Base-by-base conservation (phyloP, 1,284 basidiomycete genomes). In the Agroathelia rolfsii region DNA sequence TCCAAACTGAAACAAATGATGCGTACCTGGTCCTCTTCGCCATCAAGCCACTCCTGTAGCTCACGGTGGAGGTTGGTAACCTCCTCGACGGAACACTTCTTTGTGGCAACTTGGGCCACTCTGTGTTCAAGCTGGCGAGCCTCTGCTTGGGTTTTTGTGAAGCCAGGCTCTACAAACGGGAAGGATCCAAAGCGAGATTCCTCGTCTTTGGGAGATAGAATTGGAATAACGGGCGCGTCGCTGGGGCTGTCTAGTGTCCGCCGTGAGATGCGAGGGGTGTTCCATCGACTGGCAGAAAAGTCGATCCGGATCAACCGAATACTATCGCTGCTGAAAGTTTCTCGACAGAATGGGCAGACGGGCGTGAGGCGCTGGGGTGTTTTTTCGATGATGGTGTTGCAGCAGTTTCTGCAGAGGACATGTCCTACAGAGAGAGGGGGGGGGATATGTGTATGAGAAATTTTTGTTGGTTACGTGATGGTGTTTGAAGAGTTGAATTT, bases 21-120 rank as follows among this genome's bases (percentile, higher is more conserved):
- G 49, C 61, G 39, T 49, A 80, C 80, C 58, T 76, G 69, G 39
- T 76, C 72, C 43, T 73, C 68, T 35, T 53, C 46, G 53, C 71
- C 72, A 42, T 55, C 58, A 36, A 85, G 54, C 77, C 77, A 85
- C 38, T 72, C 69, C 51, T 80, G 67, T 39, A 85, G 64, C 58
- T 84, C 81, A 48, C 72, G 68, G 55, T 81, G 78, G 42, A 85
- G 67, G 37, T 65, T 61, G 32, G 72, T 68, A 28, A 85, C 77
- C 59, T 85, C 81, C 53, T 85, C 81, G 38, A 85, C 80, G 17
- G 79, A 82, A 58, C 78, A 83, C 64, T 81, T 83, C 70, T 80
- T 81, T n/a, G 72, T 69, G 19, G 81, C 82, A 45, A 84, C 75
- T 48, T 69, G 71, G 37, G 75, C 75, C 37, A 85, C 79, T 56